These are phyloP conservation scores for Camellia granthamiana DNA, from an alignment of 148 eudicot genomes.

Conservation along the genomic window DNA sequence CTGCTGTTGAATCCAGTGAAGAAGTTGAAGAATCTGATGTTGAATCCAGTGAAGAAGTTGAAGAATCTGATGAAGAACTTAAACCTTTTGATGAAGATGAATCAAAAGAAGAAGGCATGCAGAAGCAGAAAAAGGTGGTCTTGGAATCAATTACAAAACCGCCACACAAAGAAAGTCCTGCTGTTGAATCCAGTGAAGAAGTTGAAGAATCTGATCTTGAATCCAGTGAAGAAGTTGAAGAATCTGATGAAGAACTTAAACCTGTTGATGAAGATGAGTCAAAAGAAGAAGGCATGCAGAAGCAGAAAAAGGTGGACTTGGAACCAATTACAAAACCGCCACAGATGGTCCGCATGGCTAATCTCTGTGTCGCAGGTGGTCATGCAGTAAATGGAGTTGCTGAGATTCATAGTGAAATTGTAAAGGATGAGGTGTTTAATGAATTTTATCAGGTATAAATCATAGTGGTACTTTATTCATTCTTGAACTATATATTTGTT, in stretches of 20 bases:
- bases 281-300: constrained; percentile 25
- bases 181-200: constrained; percentile 20
- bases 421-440: constrained; percentile 80
- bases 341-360: constrained; percentile 93
- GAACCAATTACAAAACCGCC: constrained; percentile 58
- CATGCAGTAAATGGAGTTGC: constrained; percentile 99
- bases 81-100: constrained; percentile 23
- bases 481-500: not conserved
- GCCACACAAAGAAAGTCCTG: constrained; percentile 11
- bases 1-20: constrained; percentile 30
- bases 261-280: constrained; percentile 24
- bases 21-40: constrained; percentile 20
- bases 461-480: not conserved
- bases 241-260: constrained; percentile 23
- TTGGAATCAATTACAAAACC: no score
- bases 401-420: constrained; percentile 94
- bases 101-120: not conserved
- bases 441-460: constrained; percentile 73
- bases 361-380: constrained; percentile 92
- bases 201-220: constrained; percentile 27
- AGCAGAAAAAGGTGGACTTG: constrained; percentile 29
- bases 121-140: no score
- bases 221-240: constrained; percentile 22
- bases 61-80: constrained; percentile 28
- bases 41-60: constrained; percentile 24